Evolutionary conservation across 805 yeast genomes (phyloP), one percentile per base, ranked within the genome.

Genomic region (Wickerhamomyces queroliae): DNA sequence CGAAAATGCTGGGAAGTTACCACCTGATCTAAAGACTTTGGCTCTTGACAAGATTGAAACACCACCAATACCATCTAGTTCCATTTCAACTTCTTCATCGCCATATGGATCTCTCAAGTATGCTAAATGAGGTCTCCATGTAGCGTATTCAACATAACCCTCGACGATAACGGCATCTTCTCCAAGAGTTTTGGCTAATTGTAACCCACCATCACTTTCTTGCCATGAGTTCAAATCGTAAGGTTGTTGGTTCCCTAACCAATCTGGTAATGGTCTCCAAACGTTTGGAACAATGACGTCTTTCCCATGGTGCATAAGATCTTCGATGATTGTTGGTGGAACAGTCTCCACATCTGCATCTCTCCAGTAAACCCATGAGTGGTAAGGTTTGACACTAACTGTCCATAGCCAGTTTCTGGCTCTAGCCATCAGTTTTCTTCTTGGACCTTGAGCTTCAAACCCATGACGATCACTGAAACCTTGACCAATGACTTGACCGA

Each of bases 41-140:
- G 97, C 97, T 59, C 86, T 85, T 37, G 95, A 77, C 47, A 91
- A 69, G 47, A 93, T 89, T 1, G 96, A 87, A 33, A 91, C 99
- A 49, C 99, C 99, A 22, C 99, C 99, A 51, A 91, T 89, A 40
- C 99, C 99, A 61, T 91, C 98, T 45, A 91, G 69, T 40, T 83
- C 89, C 86, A 91, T 85, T 58, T 88, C 95, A 28, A 82, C 91
- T 57, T 86, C 91, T 13, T 95, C 91, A 61, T 89, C 93, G 19
- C 98, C 99, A 55, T 85, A 81, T 5, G 96, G 96, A 54, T 91
- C 97, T 52, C 98, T 72, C 58, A 91, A 72, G 58, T 93, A 91
- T 0, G 98, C 98, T 52, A 91, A 71, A 65, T 91, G 98, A 2
- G 97, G 95, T 63, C 99, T 75, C 97, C 98, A 91, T 2, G 99